Conservation (phyloP, 352 stramenopile species). For the Pythium vanterpoolii region DNA sequence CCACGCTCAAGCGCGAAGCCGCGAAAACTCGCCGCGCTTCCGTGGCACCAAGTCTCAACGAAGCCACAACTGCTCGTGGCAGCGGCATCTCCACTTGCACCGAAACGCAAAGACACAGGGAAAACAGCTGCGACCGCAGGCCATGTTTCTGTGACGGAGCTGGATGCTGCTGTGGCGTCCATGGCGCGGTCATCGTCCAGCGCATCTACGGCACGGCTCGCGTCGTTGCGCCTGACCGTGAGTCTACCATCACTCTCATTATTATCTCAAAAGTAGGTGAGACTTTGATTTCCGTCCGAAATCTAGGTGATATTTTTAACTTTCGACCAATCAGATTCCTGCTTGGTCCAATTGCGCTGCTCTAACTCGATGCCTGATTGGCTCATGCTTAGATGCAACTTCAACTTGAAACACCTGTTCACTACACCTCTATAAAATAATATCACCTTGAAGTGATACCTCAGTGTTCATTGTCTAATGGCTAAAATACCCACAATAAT, state of each 20-base stretch:
- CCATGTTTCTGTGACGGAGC: not conserved
- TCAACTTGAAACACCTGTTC: conserved; percentile 5
- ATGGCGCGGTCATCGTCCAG: not conserved
- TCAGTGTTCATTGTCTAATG: not conserved
- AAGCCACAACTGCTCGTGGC: conserved; percentile 47
- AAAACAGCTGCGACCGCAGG: not conserved
- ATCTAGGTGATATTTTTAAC: conserved; percentile 24
- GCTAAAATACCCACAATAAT: not conserved
- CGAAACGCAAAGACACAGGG: not conserved
- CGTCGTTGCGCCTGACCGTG: conserved; percentile 15
- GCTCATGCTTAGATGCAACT: conserved; percentile 8
- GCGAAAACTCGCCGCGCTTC: not conserved
- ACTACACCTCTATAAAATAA: not conserved
- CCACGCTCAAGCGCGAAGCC: not conserved
- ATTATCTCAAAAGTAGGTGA: conserved; percentile 9
- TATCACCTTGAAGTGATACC: not conserved
- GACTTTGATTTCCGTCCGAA: not conserved
- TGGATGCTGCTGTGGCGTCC: not conserved
- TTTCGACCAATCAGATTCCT: conserved; percentile 25
- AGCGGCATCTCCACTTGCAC: not conserved
- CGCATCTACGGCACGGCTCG: not conserved
- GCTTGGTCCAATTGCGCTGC: not conserved
- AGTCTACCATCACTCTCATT: conserved; percentile 31
- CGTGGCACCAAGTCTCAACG: conserved; percentile 44
- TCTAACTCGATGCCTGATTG: conserved; percentile 1